Evolutionary conservation across 306 rosid species (phyloP).

Genomic region (Quercus gilva): DNA sequence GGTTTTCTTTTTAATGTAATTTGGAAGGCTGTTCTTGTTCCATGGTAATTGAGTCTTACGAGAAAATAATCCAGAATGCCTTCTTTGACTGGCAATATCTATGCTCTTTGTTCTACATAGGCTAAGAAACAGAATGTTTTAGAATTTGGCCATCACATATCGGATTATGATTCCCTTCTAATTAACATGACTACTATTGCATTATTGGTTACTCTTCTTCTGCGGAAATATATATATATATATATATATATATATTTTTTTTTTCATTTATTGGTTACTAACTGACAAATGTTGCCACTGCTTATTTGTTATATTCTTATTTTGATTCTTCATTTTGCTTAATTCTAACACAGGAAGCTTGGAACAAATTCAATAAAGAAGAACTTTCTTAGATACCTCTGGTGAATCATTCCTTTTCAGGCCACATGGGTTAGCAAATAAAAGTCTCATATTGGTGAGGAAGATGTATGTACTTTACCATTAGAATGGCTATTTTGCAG

Average conservation of each 20-base stretch:
- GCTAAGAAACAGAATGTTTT: neutral
- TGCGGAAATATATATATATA: neutral
- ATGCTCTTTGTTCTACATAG: neutral
- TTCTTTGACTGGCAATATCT: neutral
- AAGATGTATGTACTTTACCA: conserved; percentile 17
- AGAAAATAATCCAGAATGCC: neutral
- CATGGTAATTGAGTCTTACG: neutral
- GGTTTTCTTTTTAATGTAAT: neutral
- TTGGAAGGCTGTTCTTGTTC: neutral
- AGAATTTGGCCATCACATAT: neutral
- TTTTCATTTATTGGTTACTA: neutral
- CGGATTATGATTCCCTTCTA: neutral
- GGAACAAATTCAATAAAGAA: conserved; percentile 73
- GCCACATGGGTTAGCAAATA: neutral
- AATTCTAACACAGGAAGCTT: conserved; percentile 72
- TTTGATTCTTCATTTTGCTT: neutral
- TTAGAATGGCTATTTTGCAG: conserved; percentile 5
- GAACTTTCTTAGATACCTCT: conserved; percentile 56
- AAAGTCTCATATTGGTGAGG: conserved; percentile 2
- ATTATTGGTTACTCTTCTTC: neutral
- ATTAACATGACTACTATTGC: neutral
- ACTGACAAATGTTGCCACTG: neutral
- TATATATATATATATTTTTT: neutral
- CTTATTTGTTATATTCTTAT: neutral
- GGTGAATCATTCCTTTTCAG: conserved; percentile 7